These are phyloP conservation scores for Apiospora phragmitis DNA, from an alignment of 2,329 filamentous ascomycete species.

Conservation along the genomic window DNA sequence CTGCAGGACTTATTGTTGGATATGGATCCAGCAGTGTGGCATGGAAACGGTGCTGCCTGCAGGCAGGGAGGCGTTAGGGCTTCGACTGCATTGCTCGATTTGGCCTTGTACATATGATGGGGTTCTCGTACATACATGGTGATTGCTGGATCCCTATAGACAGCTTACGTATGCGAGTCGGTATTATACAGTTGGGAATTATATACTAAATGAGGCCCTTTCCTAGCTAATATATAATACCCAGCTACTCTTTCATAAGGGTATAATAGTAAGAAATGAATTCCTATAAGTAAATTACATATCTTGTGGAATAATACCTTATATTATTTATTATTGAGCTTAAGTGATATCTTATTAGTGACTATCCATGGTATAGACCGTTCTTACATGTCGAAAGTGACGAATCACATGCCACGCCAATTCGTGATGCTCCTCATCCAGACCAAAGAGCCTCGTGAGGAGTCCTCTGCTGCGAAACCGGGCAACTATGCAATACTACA, in stretches of 20 bases:
- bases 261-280: background rate
- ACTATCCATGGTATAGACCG: background rate
- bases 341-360: background rate
- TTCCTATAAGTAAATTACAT: too few species aligned
- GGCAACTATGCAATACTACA: background rate
- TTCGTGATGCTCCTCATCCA: background rate
- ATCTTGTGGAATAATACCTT: too few species aligned
- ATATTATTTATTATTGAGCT: too few species aligned
- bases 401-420: background rate
- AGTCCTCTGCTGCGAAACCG: background rate
- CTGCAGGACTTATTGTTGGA: background rate
- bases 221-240: background rate
- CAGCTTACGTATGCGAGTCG: background rate
- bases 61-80: background rate
- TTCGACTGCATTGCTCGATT: constrained; percentile 1
- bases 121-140: background rate
- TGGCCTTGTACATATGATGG: background rate
- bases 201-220: background rate
- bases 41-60: background rate
- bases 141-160: background rate
- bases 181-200: background rate
- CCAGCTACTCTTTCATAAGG: background rate
- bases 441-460: background rate
- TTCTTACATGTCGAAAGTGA: background rate
- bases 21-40: background rate